A percentile compares a stretch with the other conserved stretches of the same genome.
These are phyloP conservation scores for Cyclotella sp. DNA, from an alignment of 108 stramenopile species.

Conservation along the genomic window DNA sequence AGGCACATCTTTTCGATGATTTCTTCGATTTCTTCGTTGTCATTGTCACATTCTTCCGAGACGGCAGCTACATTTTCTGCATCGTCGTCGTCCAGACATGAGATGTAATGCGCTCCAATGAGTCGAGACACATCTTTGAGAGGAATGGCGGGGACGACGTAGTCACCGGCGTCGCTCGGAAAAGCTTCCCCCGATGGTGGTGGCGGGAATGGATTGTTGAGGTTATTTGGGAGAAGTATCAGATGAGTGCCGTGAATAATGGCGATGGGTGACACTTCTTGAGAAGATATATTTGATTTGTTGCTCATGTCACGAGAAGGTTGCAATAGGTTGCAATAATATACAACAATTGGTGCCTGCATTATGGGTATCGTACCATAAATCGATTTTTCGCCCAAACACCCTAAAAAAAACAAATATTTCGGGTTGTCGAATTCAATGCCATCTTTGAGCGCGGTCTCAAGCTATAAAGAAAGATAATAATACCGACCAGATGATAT, in stretches of 20 bases:
- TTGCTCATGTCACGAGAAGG: background rate
- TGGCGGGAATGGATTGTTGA: conserved; percentile 1
- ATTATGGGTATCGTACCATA: no score
- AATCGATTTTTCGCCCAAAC: no score
- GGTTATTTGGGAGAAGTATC: conserved; percentile 20
- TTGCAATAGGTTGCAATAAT: background rate
- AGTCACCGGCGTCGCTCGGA: background rate
- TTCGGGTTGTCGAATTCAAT: no score
- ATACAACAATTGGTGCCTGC: background rate
- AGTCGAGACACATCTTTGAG: background rate
- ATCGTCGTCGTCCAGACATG: background rate
- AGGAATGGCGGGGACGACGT: conserved; percentile 5
- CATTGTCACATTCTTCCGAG: background rate
- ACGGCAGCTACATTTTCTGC: background rate
- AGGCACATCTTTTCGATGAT: background rate
- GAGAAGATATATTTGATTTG: background rate
- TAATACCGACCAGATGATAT: no score
- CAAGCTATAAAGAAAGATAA: no score
- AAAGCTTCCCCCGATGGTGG: background rate
- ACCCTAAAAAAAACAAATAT: no score
- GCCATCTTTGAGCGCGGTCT: no score
- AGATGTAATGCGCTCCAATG: background rate
- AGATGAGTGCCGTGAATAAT: conserved; percentile 44
- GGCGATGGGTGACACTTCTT: conserved; percentile 22
- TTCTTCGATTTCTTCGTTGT: background rate